phyloP scores from a whole-genome alignment of 108 stramenopile genomes.

The Cyclotella atomus region DNA sequence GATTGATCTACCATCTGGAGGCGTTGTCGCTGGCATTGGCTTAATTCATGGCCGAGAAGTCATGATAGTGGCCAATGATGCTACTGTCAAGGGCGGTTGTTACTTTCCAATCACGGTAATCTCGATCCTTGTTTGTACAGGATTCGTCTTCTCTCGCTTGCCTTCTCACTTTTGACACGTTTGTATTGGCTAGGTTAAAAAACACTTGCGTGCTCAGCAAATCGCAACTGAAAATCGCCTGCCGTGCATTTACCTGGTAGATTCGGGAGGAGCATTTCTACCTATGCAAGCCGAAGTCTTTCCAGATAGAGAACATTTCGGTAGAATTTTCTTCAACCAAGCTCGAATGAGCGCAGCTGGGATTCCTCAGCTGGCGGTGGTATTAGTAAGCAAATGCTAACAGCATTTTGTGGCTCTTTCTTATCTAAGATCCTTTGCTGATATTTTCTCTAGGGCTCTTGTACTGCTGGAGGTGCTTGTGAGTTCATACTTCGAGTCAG shows the following conservation, averaged over 20 bases:
- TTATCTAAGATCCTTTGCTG: not conserved
- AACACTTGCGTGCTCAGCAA: constrained; percentile 97
- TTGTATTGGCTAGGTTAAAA: constrained; percentile 85
- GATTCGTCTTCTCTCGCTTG: not conserved
- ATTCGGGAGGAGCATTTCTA: constrained; percentile 95
- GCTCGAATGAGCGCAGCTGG: constrained; percentile 88
- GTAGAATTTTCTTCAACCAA: constrained; percentile 98
- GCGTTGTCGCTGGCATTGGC: constrained; percentile 97
- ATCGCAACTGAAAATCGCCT: constrained; percentile 93
- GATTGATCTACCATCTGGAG: constrained; percentile 84
- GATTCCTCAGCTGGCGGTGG: constrained; percentile 95
- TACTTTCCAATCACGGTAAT: constrained; percentile 97
- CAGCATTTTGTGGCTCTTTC: not conserved
- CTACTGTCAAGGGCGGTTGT: constrained; percentile 98
- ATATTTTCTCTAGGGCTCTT: constrained; percentile 72
- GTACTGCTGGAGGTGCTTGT: constrained; percentile 99
- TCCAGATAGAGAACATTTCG: constrained; percentile 95
- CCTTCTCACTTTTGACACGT: not conserved
- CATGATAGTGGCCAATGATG: constrained; percentile 99
- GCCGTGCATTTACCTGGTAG: constrained; percentile 97
- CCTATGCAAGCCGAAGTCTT: constrained; percentile 98
- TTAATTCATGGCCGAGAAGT: constrained; percentile 85
- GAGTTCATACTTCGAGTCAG: too few relatives aligned
- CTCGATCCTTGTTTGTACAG: not conserved
- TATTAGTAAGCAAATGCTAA: constrained; percentile 54